Base-by-base conservation (phyloP, 2,329 filamentous ascomycete genomes). In the Paracoccidioides brasiliensis region DNA sequence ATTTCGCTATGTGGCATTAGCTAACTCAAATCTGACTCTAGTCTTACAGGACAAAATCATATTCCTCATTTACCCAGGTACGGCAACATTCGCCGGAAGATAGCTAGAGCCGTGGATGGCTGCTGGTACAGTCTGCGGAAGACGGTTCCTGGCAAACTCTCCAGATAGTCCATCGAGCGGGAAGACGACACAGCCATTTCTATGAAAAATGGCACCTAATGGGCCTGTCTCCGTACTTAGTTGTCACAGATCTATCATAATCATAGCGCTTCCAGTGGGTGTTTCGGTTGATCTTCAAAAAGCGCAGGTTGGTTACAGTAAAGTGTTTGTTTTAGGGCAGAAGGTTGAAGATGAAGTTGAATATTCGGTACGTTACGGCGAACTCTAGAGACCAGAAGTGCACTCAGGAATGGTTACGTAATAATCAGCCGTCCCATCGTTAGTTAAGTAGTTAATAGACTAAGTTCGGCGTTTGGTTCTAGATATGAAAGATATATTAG, bases 81-180 rank as follows among this genome's bases (percentile, higher is more conserved):
- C 56, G 93, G 89, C 57, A 98, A 80, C 90, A 98, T 96, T 74
- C 93, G 90, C 63, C 93, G 83, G 70, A 97, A 97, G 66, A 98
- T 90, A 62, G 93, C 93, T 62, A 98, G 83, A 41, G 90, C 87
- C 1, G 93, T 95, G 44, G 91, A 95, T 35, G 93, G 93, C 76
- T 96, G 90, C 74, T 90, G 86, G 78, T 98, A 98, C 48, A 98
- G 80, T 71, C 88, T 86, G 68, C 83, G 82, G 71, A 97, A 95
- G 40, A 89, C 94, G 44, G 87, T 89, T 60, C 90, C 89, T 52
- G 88, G 88, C 66, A 95, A 84, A 69, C 85, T 83, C 79, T 97
- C 90, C 69, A 97, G 84, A 73, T 95, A 97, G 68, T 96, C 90
- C 68, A 91, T 87, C 55, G 80, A 79, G 61, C 81, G 80, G 60